Evolutionary conservation across 768 basidiomycete genomes (phyloP).

Genomic region (Kwoniella heveanensis): DNA sequence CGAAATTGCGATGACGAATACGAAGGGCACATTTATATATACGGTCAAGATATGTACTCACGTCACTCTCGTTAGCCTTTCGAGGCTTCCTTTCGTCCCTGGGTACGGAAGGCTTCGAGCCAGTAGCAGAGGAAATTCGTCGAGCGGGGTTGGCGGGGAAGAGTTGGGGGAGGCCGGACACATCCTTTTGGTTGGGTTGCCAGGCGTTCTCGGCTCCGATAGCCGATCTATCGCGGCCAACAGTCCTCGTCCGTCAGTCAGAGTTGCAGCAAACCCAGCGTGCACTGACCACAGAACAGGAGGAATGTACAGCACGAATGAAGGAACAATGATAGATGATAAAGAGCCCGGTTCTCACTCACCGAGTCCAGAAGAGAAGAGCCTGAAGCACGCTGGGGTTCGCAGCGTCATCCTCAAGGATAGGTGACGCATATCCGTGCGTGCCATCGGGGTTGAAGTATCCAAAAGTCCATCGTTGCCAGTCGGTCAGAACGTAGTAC

Average conservation of each 20-base stretch:
- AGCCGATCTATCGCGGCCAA: constrained; percentile 33
- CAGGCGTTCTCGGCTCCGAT: constrained; percentile 38
- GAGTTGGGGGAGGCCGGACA: constrained; percentile 22
- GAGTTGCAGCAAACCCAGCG: background rate
- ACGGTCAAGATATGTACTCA: constrained; percentile 26
- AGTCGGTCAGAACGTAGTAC: constrained; percentile 56
- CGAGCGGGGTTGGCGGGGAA: constrained; percentile 55
- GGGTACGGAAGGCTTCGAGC: constrained; percentile 17
- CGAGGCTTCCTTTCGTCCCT: constrained; percentile 31
- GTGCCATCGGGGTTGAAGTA: constrained; percentile 45
- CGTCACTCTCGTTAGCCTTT: constrained; percentile 52
- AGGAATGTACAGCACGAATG: too few relatives aligned
- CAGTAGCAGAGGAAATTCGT: constrained; percentile 28
- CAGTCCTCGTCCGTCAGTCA: constrained; percentile 14
- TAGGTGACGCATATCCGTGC: constrained; percentile 42
- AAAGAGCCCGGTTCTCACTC: constrained; percentile 17
- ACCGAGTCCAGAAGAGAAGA: constrained; percentile 54
- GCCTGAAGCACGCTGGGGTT: constrained; percentile 48
- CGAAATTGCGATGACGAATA: background rate
- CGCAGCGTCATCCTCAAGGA: constrained; percentile 33
- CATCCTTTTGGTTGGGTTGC: constrained; percentile 35
- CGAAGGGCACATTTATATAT: too few relatives aligned
- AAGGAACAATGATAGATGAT: background rate
- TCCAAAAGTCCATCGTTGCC: constrained; percentile 56
- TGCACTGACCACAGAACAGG: too few relatives aligned